These are phyloP conservation scores for Periconia macrospinosa DNA, from an alignment of 2,329 filamentous ascomycete genomes.

Conservation along the genomic window DNA sequence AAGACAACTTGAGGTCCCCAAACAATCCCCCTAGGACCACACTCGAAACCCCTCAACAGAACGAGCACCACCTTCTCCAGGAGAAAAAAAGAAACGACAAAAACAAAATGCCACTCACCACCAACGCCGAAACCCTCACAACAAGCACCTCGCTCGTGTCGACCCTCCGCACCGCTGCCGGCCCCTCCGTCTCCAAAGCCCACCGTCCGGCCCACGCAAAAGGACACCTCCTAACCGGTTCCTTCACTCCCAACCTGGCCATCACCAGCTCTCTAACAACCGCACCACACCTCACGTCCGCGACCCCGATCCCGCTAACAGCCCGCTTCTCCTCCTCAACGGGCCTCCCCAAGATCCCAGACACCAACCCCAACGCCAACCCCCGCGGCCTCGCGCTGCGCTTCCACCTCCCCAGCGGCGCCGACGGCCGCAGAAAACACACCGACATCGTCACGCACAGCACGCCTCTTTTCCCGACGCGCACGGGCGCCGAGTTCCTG, in stretches of 20 bases:
- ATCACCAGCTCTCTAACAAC: constrained; percentile 48
- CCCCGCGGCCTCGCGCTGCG: constrained; percentile 52
- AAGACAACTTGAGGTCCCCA: too few relatives aligned
- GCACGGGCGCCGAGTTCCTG: constrained; percentile 57
- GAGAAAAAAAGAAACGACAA: background rate
- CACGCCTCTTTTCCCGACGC: constrained; percentile 55
- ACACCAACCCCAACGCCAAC: constrained; percentile 51
- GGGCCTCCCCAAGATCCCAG: constrained; percentile 54
- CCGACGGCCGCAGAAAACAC: constrained; percentile 48
- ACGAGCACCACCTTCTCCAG: too few relatives aligned
- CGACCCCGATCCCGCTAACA: constrained; percentile 48
- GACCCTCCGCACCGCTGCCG: constrained; percentile 27
- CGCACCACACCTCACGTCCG: constrained; percentile 52
- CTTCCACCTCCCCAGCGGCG: constrained; percentile 50
- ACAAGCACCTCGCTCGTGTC: constrained; percentile 33
- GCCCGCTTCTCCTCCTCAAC: constrained; percentile 57
- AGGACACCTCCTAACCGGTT: constrained; percentile 55
- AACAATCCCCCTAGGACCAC: too few relatives aligned
- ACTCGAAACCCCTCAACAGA: too few relatives aligned
- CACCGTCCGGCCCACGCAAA: constrained; percentile 54
- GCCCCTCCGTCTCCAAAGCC: constrained; percentile 14
- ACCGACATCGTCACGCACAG: constrained; percentile 61
- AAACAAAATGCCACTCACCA: constrained; percentile 35
- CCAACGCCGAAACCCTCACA: constrained; percentile 24
- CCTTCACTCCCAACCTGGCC: constrained; percentile 52